A percentile compares a stretch with the other conserved stretches of the same genome.
These are phyloP conservation scores for Barnettozyma botsteinii DNA, from an alignment of 805 yeast species.

Conservation along the genomic window DNA sequence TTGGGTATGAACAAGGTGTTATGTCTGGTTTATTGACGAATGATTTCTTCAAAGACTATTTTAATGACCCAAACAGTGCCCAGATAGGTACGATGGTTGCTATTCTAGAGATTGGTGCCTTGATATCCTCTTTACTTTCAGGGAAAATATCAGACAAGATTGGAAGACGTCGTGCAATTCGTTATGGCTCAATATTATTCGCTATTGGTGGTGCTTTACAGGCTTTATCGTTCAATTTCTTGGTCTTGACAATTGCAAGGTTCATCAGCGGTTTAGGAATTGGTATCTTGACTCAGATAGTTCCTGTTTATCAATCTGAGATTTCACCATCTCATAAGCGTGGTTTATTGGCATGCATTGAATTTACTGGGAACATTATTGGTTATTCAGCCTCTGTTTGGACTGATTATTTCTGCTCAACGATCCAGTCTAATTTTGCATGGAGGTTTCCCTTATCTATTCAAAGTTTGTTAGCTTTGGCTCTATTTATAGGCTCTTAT, in stretches of 20 bases:
- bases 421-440: conserved; percentile 49
- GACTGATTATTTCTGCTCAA: conserved; percentile 77
- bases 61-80: conserved; percentile 66
- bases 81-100: conserved; percentile 84
- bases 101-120: conserved; percentile 82
- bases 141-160: conserved; percentile 72
- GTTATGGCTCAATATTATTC: conserved; percentile 73
- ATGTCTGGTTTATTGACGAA: conserved; percentile 84
- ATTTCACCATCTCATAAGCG: conserved; percentile 83
- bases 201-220: conserved; percentile 76
- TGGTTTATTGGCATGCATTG: conserved; percentile 80
- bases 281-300: conserved; percentile 76
- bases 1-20: conserved; percentile 86
- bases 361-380: conserved; percentile 78
- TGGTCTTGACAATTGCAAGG: conserved; percentile 64
- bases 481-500: conserved; percentile 67
- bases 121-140: conserved; percentile 70
- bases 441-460: conserved; percentile 79
- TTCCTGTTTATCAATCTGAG: conserved; percentile 85
- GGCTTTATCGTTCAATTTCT: conserved; percentile 49
- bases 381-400: conserved; percentile 83
- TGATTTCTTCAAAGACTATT: conserved; percentile 60
- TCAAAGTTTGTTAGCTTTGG: conserved; percentile 68
- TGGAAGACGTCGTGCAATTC: conserved; percentile 75
- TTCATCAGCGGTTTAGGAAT: conserved; percentile 82